Evolutionary conservation across 176 grass and related monocot genomes (phyloP), one percentile per base, ranked within the genome.

Genomic region (sorghum (Sorghum bicolor)): DNA sequence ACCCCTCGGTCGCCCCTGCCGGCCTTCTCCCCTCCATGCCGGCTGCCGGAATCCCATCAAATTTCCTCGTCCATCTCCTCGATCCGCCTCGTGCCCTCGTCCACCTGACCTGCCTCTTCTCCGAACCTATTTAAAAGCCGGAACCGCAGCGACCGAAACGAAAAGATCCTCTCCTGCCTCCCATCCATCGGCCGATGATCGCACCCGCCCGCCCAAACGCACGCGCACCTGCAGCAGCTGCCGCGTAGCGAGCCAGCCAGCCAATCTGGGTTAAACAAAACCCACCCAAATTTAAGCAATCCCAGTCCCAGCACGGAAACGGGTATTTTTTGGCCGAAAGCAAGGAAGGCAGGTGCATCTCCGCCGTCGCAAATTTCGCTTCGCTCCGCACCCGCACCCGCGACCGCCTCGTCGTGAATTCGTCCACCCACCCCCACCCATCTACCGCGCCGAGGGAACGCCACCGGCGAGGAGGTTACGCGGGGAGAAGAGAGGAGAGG

Each of bases 91-190:
- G 10, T 76, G 19, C 38, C 10, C 44, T 19, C 32, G 36, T 64
- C 68, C 67, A 30, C 5, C 28, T 36, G 11, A 24, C 53, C 68
- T 71, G 4, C 67, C 20, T 10, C 74, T 2, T 45, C n/a, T 31
- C 24, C 73, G 67, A 79, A 86, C 67, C 73, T 82, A 86, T 86
- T 86, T 90, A 90, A 82, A 36, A 72, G 48, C 80, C 41, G 41
- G 64, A 58, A 34, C 68, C 58, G 53, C 50, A 58, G 33, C 64
- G 1, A 7, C 74, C 88, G 22, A 30, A 79, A 40, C 29, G 22
- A 40, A 71, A 89, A 86, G 36, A 82, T 89, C 83, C 33, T 50
- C 25, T 36, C 24, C 5, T 8, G 5, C 22, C 70, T 28, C 2
- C 4, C 22, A 29, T 3, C 43, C 14, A 19, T 32, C n/a, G n/a